Percentiles rank a stretch among this genome's conserved stretches.
phyloP scores from a whole-genome alignment of 2,329 filamentous ascomycete species.

The Curvularia eragrostidis region DNA sequence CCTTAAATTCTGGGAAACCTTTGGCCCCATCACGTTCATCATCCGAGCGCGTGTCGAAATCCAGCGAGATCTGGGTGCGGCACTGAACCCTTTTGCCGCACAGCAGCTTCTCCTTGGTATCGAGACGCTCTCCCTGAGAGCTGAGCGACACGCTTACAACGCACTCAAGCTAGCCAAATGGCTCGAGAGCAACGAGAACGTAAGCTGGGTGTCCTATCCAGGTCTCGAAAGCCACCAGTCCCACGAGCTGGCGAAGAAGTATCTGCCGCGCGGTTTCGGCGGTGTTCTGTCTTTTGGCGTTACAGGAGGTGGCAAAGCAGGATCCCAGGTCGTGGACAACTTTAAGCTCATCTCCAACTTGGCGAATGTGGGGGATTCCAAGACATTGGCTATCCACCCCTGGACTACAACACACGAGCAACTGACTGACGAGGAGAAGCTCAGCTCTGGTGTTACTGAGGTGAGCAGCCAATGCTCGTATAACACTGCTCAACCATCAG shows the following conservation, averaged over 20 bases:
- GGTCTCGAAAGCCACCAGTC: conserved; percentile 82
- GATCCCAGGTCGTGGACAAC: conserved; percentile 86
- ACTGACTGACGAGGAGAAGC: conserved; percentile 80
- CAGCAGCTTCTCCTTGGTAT: conserved; percentile 89
- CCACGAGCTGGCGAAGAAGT: conserved; percentile 83
- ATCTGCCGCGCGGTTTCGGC: conserved; percentile 82
- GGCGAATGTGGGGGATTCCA: conserved; percentile 94
- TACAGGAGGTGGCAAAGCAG: conserved; percentile 83
- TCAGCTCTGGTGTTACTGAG: conserved; percentile 81
- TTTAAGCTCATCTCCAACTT: conserved; percentile 96
- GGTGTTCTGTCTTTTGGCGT: conserved; percentile 94
- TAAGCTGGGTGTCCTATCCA: conserved; percentile 93
- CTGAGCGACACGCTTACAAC: conserved; percentile 86
- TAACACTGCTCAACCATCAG: too few relatives aligned
- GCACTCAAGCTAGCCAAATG: conserved; percentile 79
- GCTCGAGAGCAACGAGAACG: conserved; percentile 81
- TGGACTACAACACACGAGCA: conserved; percentile 97
- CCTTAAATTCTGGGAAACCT: conserved; percentile 92
- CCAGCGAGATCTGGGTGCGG: conserved; percentile 81
- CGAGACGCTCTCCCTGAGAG: conserved; percentile 87
- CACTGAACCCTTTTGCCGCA: conserved; percentile 87
- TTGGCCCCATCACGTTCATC: conserved; percentile 81
- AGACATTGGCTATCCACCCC: conserved; percentile 93
- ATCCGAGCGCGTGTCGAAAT: conserved; percentile 89
- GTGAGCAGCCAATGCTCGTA: conserved; percentile 46